These are phyloP conservation scores for Corylus americana DNA, from an alignment of 306 rosid genomes.

Conservation along the genomic window DNA sequence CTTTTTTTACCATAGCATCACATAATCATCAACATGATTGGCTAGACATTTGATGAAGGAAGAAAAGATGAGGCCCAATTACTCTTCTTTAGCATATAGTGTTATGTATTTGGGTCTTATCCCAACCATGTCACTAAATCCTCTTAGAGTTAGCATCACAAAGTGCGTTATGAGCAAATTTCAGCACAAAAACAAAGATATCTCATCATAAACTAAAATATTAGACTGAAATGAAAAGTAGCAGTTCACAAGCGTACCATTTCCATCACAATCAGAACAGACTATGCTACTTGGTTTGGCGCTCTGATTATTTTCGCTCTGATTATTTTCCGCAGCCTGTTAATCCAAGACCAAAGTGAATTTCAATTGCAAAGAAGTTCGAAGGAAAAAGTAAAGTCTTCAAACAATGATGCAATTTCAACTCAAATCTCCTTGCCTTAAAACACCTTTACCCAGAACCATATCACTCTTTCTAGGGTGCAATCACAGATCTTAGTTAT, in stretches of 20 bases:
- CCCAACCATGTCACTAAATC: background rate
- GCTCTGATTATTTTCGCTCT: slow-evolving; percentile 30
- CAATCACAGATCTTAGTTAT: no score
- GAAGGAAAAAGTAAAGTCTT: slow-evolving; percentile 8
- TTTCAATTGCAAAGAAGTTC: slow-evolving; percentile 16
- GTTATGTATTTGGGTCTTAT: background rate
- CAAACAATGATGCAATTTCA: slow-evolving; percentile 10
- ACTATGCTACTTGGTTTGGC: slow-evolving; percentile 58
- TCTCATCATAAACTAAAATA: background rate
- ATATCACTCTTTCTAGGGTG: background rate
- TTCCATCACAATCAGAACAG: slow-evolving; percentile 82
- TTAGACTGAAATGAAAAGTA: slow-evolving; percentile 4
- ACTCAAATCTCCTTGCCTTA: slow-evolving; percentile 13
- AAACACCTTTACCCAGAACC: background rate
- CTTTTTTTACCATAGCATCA: background rate
- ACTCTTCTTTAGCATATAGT: background rate
- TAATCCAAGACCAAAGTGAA: slow-evolving; percentile 31
- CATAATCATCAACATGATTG: background rate
- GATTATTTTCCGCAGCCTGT: slow-evolving; percentile 67
- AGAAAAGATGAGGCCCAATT: background rate
- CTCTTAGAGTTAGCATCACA: background rate
- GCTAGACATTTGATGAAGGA: background rate
- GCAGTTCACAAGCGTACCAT: slow-evolving; percentile 57
- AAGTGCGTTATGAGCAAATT: background rate
- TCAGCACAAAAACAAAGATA: background rate